phyloP scores from a whole-genome alignment of 495 filamentous ascomycete species.

The Immersiella caudata region DNA sequence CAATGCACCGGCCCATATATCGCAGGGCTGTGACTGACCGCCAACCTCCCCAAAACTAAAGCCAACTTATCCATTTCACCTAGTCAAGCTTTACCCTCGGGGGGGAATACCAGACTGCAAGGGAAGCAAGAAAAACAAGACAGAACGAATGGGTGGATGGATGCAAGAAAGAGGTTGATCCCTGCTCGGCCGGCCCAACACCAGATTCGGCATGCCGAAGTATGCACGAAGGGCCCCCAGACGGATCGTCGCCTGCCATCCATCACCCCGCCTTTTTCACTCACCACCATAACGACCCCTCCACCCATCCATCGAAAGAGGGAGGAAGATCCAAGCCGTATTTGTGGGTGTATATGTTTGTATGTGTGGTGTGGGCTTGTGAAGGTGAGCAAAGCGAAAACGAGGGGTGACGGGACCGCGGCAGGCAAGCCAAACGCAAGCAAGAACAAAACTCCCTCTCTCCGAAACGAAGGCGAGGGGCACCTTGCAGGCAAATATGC shows the following conservation, averaged over 20 bases:
- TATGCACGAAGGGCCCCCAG: background rate
- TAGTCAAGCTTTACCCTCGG: too few relatives aligned
- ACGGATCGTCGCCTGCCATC: background rate
- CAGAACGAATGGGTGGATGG: background rate
- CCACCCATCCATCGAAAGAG: background rate
- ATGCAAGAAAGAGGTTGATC: background rate
- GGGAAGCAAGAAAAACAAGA: background rate
- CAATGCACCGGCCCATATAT: too few relatives aligned
- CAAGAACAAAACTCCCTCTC: background rate
- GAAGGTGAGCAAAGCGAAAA: too few relatives aligned
- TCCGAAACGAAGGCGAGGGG: too few relatives aligned
- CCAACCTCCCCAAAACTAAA: too few relatives aligned
- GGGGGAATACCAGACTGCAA: background rate
- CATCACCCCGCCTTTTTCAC: background rate
- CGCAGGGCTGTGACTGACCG: too few relatives aligned
- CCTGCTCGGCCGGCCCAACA: background rate
- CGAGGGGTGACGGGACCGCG: too few relatives aligned
- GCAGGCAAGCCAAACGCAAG: too few relatives aligned
- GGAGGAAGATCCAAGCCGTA: too few relatives aligned
- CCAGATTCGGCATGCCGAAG: background rate
- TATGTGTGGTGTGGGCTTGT: too few relatives aligned
- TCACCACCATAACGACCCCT: background rate
- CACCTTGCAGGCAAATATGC: background rate
- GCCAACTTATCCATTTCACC: too few relatives aligned
- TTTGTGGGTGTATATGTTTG: background rate